These are phyloP conservation scores for Colletotrichum aenigma DNA, from an alignment of 2,329 filamentous ascomycete species.

Conservation along the genomic window DNA sequence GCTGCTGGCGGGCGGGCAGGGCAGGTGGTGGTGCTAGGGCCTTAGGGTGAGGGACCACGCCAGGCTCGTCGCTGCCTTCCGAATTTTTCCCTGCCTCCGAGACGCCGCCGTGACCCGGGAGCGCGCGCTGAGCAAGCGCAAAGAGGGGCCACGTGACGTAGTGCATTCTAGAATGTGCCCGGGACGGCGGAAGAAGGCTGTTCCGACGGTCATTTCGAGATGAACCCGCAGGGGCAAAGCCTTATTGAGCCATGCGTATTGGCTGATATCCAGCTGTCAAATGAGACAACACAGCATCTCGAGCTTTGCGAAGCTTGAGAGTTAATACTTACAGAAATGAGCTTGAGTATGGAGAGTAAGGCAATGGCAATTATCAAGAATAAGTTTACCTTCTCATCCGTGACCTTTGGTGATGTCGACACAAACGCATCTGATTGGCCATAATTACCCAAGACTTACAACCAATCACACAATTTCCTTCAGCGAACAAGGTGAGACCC, in stretches of 20 bases:
- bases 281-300: neutral
- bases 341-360: neutral
- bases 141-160: neutral
- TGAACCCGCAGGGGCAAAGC: neutral
- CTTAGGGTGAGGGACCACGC: neutral
- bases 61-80: conserved; percentile 8
- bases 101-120: conserved; percentile 3
- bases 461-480: neutral
- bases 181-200: neutral
- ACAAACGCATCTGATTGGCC: neutral
- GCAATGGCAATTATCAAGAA: accelerated
- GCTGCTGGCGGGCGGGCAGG: neutral
- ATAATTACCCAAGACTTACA: neutral
- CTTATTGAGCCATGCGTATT: neutral
- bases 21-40: neutral
- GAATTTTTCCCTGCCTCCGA: conserved; percentile 19
- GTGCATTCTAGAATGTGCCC: neutral
- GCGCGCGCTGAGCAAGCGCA: neutral
- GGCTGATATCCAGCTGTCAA: neutral
- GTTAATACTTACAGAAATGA: neutral
- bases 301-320: neutral
- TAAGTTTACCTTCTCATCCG: neutral
- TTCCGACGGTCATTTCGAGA: neutral
- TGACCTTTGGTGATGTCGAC: neutral
- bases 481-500: neutral